These are phyloP conservation scores for Pistacia atlantica DNA, from an alignment of 345 rosid species.

Conservation along the genomic window DNA sequence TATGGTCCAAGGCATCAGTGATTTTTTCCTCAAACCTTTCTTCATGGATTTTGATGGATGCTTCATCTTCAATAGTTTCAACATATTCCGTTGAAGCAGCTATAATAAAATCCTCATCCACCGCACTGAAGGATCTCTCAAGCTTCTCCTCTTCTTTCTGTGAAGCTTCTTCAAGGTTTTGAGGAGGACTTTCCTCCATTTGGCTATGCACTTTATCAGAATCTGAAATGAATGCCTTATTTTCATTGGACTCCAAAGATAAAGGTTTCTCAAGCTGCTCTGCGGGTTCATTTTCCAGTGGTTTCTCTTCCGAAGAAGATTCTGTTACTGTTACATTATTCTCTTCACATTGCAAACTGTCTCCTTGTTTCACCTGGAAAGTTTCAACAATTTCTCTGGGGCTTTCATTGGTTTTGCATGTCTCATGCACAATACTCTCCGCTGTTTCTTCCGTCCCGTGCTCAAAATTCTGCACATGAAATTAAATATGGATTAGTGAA, in stretches of 20 bases:
- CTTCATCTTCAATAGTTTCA: constrained; percentile 22
- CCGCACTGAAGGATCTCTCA: constrained; percentile 4
- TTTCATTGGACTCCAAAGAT: constrained; percentile 5
- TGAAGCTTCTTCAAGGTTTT: constrained; percentile 10
- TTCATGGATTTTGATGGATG: constrained; percentile 4
- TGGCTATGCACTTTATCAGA: neutral
- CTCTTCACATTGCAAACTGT: neutral
- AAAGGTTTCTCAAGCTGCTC: constrained; percentile 1
- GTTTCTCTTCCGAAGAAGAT: neutral
- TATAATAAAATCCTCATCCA: constrained; percentile 11
- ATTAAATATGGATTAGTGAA: constrained; percentile 4
- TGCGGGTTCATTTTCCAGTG: neutral
- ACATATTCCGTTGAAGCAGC: constrained; percentile 12
- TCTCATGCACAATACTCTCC: constrained; percentile 20
- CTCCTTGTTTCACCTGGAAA: neutral
- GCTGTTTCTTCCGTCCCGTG: constrained; percentile 1
- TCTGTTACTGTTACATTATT: neutral
- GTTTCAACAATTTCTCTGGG: neutral
- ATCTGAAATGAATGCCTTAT: neutral
- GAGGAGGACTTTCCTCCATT: constrained; percentile 4
- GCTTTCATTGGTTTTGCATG: constrained; percentile 12
- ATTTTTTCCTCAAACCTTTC: constrained; percentile 19
- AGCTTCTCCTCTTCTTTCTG: constrained; percentile 18
- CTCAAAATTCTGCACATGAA: constrained; percentile 22
- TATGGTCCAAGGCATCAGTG: constrained; percentile 1